phyloP scores from a whole-genome alignment of 208 protist genomes.

The Trypanosoma conorhini region DNA sequence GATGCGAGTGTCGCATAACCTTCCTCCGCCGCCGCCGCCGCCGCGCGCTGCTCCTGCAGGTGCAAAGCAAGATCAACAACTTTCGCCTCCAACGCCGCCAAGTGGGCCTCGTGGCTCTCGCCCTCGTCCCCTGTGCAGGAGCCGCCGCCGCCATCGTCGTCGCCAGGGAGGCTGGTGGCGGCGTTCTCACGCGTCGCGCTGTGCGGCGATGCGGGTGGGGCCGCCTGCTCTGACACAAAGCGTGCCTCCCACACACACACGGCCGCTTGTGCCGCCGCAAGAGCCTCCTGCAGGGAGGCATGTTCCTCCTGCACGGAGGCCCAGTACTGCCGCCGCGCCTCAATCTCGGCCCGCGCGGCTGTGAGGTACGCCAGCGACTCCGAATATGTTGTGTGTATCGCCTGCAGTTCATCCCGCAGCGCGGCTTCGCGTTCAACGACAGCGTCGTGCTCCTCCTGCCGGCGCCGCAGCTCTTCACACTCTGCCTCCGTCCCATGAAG shows the following conservation, averaged over 20 bases:
- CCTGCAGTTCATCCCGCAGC: slow-evolving; percentile 29
- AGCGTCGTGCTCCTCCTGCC: slow-evolving; percentile 24
- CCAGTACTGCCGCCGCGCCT: slow-evolving; percentile 33
- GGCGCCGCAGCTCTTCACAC: slow-evolving; percentile 14
- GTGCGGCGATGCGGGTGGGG: background rate
- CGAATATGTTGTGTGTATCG: slow-evolving; percentile 15
- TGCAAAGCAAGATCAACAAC: slow-evolving; percentile 57
- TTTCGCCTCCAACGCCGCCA: slow-evolving; percentile 50
- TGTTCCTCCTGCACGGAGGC: slow-evolving; percentile 27
- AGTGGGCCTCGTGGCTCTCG: background rate
- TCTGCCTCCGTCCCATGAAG: slow-evolving; percentile 14
- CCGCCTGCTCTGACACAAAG: slow-evolving; percentile 17
- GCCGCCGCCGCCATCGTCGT: background rate
- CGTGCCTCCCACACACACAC: slow-evolving; percentile 15
- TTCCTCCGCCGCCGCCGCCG: slow-evolving; percentile 19
- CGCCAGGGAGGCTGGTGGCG: background rate
- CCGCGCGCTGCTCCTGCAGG: slow-evolving; percentile 38
- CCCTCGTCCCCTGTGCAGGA: background rate
- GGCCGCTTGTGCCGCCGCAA: slow-evolving; percentile 14
- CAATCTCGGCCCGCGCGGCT: slow-evolving; percentile 20
- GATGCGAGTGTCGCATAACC: slow-evolving; percentile 18
- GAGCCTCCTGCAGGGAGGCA: slow-evolving; percentile 19
- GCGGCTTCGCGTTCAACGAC: slow-evolving; percentile 29
- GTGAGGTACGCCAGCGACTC: slow-evolving; percentile 13
- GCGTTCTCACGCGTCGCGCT: background rate